Conservation (phyloP, 306 rosid species). For the Malus fusca region DNA sequence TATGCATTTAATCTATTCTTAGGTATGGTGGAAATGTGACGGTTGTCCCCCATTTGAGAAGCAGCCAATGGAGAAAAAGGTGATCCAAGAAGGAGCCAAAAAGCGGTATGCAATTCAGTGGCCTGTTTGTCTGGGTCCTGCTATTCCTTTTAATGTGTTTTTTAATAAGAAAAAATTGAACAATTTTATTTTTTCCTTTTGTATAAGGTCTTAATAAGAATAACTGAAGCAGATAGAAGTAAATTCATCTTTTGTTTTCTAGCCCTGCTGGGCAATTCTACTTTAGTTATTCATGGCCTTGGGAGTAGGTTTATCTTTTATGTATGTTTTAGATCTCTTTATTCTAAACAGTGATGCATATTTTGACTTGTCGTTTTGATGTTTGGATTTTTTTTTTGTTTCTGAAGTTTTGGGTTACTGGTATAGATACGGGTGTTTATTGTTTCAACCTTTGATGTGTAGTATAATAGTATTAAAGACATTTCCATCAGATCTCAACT, state of each 20-base stretch:
- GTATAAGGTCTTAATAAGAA: neutral
- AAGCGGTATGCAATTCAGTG: constrained; percentile 55
- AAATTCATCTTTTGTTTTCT: neutral
- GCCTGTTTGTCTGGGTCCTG: neutral
- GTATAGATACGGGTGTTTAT: neutral
- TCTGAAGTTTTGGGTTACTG: neutral
- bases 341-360: neutral
- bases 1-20: constrained; percentile 10
- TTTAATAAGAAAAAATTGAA: neutral
- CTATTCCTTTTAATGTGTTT: neutral
- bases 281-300: neutral
- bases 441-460: neutral
- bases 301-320: neutral
- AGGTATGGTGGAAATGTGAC: constrained; percentile 99
- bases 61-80: constrained; percentile 69
- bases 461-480: too few species aligned
- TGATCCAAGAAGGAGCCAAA: constrained; percentile 57
- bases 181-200: neutral
- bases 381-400: neutral
- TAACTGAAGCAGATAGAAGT: neutral
- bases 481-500: too few species aligned
- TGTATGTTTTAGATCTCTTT: neutral
- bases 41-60: constrained; percentile 93
- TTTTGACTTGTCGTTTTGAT: neutral
- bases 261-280: neutral